Evolutionary conservation across 2,329 filamentous ascomycete species (phyloP).

Genomic region (Phaeoacremonium minimum): DNA sequence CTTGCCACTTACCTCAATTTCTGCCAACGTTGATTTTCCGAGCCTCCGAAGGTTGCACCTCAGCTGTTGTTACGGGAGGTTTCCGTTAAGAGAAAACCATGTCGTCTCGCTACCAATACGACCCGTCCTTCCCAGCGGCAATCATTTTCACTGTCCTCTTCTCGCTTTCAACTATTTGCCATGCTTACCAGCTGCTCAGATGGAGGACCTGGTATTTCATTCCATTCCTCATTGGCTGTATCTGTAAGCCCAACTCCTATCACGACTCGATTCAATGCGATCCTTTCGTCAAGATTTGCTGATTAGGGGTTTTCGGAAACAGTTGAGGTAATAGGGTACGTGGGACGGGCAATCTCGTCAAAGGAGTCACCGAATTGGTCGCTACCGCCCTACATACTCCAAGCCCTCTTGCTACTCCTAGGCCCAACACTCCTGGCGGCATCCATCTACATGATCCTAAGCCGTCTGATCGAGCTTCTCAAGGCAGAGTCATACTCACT

Average conservation of each 20-base stretch:
- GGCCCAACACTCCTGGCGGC: constrained; percentile 6
- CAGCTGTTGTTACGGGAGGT: no score
- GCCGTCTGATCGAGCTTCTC: constrained; percentile 3
- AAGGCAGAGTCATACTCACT: constrained; percentile 2
- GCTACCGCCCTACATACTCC: constrained; percentile 3
- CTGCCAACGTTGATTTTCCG: no score
- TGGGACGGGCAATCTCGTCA: constrained; percentile 3
- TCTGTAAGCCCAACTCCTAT: constrained; percentile 33
- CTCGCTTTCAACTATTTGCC: constrained; percentile 25
- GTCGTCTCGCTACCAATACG: constrained; percentile 34
- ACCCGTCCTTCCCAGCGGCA: constrained; percentile 36
- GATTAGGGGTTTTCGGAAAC: background rate
- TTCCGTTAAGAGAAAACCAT: no score
- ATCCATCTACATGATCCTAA: constrained; percentile 7
- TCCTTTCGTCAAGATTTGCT: no score
- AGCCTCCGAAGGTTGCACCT: no score
- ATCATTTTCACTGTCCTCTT: constrained; percentile 35
- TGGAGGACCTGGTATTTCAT: constrained; percentile 45
- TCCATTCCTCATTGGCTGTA: constrained; percentile 43
- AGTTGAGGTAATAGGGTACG: constrained; percentile 7
- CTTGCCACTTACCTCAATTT: no score
- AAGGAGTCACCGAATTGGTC: constrained; percentile 2
- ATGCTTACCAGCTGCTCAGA: constrained; percentile 29
- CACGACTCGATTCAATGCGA: no score
- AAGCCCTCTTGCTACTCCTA: constrained; percentile 5